phyloP scores from a whole-genome alignment of 225 moss, liverwort and hornwort species.

The Takakia lepidozioides region DNA sequence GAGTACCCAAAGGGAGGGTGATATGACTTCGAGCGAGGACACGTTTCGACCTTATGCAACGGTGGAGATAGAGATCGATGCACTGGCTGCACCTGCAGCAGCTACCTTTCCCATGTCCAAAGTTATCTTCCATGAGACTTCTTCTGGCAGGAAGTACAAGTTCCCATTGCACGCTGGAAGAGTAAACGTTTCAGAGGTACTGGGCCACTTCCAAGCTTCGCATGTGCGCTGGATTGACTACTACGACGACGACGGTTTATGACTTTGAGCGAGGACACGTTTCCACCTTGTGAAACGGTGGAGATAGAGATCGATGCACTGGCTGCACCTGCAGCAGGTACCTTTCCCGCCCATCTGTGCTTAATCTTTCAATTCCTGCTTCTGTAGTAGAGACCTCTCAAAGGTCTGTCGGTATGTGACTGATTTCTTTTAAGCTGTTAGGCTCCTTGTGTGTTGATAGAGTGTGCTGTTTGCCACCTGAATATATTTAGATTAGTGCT shows the following conservation, averaged over 20 bases:
- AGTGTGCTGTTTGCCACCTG: too few species aligned
- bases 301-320: not conserved
- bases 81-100: not conserved
- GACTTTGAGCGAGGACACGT: not conserved
- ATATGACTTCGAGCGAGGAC: not conserved
- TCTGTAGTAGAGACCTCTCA: too few species aligned
- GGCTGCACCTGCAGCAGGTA: too few species aligned
- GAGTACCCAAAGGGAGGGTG: not conserved
- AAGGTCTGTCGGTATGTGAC: too few species aligned
- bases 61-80: too few species aligned
- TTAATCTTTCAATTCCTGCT: too few species aligned
- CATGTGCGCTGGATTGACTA: not conserved
- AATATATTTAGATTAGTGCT: too few species aligned
- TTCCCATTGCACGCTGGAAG: not conserved
- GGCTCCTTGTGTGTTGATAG: too few species aligned
- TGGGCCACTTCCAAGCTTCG: not conserved
- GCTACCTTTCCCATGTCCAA: not conserved
- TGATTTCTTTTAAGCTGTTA: too few species aligned
- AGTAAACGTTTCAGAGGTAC: not conserved
- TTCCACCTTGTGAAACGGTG: not conserved
- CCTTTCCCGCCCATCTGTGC: too few species aligned
- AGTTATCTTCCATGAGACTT: not conserved
- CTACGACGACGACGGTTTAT: not conserved
- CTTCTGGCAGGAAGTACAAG: not conserved
- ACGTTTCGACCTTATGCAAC: not conserved